Evolutionary conservation across 495 filamentous ascomycete species (phyloP).

Genomic region (Hypoxylon trugodes): DNA sequence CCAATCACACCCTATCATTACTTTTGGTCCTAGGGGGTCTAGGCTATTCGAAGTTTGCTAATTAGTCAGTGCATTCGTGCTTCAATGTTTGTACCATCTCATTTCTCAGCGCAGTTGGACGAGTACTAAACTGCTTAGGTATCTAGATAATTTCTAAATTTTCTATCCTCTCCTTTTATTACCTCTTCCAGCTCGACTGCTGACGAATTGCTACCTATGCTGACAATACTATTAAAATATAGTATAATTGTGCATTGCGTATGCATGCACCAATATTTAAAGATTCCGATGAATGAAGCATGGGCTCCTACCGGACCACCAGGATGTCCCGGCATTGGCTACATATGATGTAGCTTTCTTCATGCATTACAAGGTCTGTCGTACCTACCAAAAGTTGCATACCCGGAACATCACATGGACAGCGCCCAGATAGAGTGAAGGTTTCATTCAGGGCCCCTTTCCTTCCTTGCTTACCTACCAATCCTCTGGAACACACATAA

Average conservation of each 20-base stretch:
- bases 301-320: neutral
- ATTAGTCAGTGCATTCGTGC: constrained; percentile 11
- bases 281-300: constrained; percentile 17
- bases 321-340: neutral
- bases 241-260: constrained; percentile 3
- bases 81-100: neutral
- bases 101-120: no score
- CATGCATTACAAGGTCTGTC: neutral
- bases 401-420: neutral
- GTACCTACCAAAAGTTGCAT: neutral
- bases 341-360: no score
- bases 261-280: neutral
- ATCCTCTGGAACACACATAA: neutral
- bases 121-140: no score
- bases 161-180: neutral
- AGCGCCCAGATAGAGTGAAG: neutral
- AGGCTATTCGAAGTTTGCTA: neutral
- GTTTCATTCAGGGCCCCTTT: neutral
- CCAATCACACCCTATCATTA: constrained; percentile 22
- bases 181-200: neutral
- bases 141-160: neutral
- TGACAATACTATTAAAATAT: neutral
- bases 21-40: neutral
- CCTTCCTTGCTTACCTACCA: constrained; percentile 5
- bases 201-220: constrained; percentile 9